These are phyloP conservation scores for Salix suchowensis DNA, from an alignment of 345 rosid species.

Conservation along the genomic window DNA sequence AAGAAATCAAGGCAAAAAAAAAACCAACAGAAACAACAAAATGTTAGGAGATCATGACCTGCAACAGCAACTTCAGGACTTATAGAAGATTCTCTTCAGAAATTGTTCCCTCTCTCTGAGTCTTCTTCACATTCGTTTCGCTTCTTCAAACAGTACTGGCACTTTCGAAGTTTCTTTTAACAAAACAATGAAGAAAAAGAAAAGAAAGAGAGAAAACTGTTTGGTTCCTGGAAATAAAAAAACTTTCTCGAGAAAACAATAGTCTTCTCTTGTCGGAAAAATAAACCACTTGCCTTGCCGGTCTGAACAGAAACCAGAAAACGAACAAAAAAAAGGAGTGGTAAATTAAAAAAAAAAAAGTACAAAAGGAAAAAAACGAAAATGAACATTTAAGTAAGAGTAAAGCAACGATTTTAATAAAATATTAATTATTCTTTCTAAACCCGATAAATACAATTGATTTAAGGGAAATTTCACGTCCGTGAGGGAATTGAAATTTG, in stretches of 20 bases:
- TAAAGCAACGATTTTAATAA: background rate
- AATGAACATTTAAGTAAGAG: background rate
- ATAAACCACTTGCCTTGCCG: background rate
- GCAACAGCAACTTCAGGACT: constrained; percentile 17
- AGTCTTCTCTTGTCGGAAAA: background rate
- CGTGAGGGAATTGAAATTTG: constrained; percentile 44
- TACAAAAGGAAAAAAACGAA: background rate
- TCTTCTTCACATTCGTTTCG: constrained; percentile 31
- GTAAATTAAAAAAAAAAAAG: background rate
- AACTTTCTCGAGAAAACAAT: constrained; percentile 16
- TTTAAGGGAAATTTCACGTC: constrained; percentile 63
- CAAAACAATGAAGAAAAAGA: background rate
- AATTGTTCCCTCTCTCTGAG: constrained; percentile 12
- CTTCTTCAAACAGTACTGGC: constrained; percentile 20
- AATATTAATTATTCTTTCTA: constrained; percentile 38
- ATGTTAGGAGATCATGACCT: constrained; percentile 43
- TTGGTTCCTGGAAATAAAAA: constrained; percentile 27
- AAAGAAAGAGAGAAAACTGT: background rate
- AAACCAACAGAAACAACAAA: background rate
- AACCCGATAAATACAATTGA: constrained; percentile 49
- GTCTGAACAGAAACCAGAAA: constrained; percentile 27
- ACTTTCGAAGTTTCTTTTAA: constrained; percentile 4
- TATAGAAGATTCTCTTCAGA: constrained; percentile 15
- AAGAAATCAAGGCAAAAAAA: background rate
- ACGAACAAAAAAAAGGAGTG: constrained; percentile 7